Conservation (phyloP, 345 rosid species). For the Capsella bursapastoris region DNA sequence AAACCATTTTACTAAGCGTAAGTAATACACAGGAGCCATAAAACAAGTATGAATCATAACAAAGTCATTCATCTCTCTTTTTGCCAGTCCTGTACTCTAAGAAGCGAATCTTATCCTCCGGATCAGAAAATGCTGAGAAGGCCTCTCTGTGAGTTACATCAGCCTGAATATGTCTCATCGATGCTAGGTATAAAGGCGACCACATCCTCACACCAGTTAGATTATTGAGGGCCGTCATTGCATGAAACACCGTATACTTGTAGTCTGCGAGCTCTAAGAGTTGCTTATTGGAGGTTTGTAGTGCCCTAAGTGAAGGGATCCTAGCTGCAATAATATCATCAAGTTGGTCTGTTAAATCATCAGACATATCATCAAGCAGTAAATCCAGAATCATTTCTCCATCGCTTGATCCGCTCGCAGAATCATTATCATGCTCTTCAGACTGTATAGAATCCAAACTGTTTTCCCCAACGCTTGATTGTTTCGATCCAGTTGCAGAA, state of each 20-base stretch:
- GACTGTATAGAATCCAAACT: neutral
- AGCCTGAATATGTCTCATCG: neutral
- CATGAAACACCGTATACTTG: neutral
- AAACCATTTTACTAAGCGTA: neutral
- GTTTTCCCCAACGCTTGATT: neutral
- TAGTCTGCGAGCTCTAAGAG: neutral
- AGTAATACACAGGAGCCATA: neutral
- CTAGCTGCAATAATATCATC: neutral
- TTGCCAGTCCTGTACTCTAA: neutral
- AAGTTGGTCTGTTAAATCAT: neutral
- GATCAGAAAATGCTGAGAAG: neutral
- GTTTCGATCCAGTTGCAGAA: neutral
- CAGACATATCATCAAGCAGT: neutral
- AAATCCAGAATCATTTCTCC: no score
- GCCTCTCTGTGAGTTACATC: neutral
- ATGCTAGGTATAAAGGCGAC: neutral
- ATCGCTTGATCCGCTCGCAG: no score
- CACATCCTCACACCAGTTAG: neutral
- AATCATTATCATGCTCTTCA: neutral
- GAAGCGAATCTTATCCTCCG: neutral
- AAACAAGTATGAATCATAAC: neutral
- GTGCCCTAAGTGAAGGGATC: neutral
- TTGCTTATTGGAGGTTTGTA: neutral
- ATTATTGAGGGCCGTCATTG: neutral
- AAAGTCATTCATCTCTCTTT: constrained; percentile 1